Conservation (phyloP, 2,329 filamentous ascomycete genomes). For the Clonostachys rhizophaga region DNA sequence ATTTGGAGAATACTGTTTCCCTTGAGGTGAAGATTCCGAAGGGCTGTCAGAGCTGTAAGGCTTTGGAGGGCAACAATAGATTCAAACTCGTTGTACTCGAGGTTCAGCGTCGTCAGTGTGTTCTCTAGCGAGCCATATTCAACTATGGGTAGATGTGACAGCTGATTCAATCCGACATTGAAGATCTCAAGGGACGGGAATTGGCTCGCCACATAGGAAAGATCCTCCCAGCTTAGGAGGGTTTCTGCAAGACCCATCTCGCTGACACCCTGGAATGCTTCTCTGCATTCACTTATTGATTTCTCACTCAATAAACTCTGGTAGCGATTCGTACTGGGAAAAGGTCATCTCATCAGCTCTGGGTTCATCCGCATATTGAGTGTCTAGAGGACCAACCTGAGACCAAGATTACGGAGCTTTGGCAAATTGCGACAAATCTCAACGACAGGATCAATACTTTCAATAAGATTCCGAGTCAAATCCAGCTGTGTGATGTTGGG, state of each 20-base stretch:
- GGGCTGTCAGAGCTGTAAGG: conserved; percentile 42
- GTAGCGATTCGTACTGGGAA: conserved; percentile 68
- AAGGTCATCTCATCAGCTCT: neutral
- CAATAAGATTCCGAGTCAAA: conserved; percentile 78
- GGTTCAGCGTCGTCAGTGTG: conserved; percentile 57
- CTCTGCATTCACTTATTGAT: conserved; percentile 19
- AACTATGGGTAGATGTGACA: conserved; percentile 43
- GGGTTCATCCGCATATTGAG: neutral
- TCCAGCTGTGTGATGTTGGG: conserved; percentile 75
- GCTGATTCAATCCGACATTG: conserved; percentile 51
- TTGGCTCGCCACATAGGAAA: conserved; percentile 45
- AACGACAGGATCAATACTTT: conserved; percentile 59
- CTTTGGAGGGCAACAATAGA: conserved; percentile 51
- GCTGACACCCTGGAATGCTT: conserved; percentile 43
- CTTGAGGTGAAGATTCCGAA: conserved; percentile 67
- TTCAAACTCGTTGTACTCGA: conserved; percentile 69
- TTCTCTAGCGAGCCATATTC: conserved; percentile 32
- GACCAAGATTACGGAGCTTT: conserved; percentile 59
- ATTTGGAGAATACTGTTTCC: conserved; percentile 63
- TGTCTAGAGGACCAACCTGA: conserved; percentile 57
- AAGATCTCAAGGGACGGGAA: conserved; percentile 50
- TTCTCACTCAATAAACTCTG: conserved; percentile 30
- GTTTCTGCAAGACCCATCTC: conserved; percentile 65
- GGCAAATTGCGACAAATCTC: conserved; percentile 67
- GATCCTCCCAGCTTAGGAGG: conserved; percentile 60